Conservation (phyloP, 306 rosid genomes). For the Glycyrrhiza uralensis region DNA sequence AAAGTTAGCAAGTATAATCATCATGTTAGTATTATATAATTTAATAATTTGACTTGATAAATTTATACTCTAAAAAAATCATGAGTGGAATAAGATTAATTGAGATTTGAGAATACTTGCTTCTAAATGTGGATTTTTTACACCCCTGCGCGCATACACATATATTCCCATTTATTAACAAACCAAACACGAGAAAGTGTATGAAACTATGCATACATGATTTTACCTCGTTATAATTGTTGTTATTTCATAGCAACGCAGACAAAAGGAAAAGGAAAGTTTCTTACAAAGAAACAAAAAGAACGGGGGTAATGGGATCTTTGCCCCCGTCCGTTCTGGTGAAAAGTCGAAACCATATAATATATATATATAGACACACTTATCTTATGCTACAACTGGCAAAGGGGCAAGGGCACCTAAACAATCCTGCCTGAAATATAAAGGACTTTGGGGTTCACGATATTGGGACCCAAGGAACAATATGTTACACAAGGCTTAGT, state of each 20-base stretch:
- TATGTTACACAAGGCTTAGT: constrained; percentile 42
- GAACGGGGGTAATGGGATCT: constrained; percentile 24
- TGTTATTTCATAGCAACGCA: not conserved
- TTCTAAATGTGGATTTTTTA: too few species aligned
- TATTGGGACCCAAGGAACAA: constrained; percentile 50
- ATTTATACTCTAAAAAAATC: too few species aligned
- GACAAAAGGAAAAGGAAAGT: constrained; percentile 15
- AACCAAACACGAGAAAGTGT: not conserved
- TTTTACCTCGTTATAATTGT: not conserved
- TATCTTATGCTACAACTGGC: constrained; percentile 40
- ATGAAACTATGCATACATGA: not conserved
- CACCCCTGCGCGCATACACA: too few species aligned
- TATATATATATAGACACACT: not conserved
- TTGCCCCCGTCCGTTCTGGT: constrained; percentile 14
- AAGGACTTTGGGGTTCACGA: constrained; percentile 39
- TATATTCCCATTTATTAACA: too few species aligned
- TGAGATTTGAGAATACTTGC: too few species aligned
- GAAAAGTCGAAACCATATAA: constrained; percentile 30
- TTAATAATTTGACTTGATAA: too few species aligned
- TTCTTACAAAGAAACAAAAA: constrained; percentile 36
- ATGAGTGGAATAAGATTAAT: too few species aligned
- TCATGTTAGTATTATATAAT: too few species aligned
- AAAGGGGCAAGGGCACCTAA: constrained; percentile 30
- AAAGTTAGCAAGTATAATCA: too few species aligned
- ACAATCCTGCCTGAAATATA: constrained; percentile 10